Evolutionary conservation across 306 rosid genomes (phyloP).

Genomic region (Oxytropis ochrocephala): DNA sequence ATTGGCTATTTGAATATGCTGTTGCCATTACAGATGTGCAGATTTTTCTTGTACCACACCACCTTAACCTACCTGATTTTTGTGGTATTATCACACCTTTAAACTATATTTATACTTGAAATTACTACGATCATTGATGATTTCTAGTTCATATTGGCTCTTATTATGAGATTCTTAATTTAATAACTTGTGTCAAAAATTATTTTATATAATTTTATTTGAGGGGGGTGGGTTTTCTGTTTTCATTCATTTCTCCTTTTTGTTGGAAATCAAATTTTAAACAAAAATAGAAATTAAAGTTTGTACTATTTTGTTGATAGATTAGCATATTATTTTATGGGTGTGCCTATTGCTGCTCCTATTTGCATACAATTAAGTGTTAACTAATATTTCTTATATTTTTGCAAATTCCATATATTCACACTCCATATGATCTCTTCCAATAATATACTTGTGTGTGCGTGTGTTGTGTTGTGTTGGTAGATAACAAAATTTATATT

Average conservation of each 20-base stretch:
- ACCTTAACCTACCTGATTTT: neutral
- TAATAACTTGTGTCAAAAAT: neutral
- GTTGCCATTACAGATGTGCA: neutral
- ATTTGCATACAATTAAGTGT: conserved; percentile 7
- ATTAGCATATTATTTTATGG: neutral
- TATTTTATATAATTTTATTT: neutral
- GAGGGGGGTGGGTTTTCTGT: neutral
- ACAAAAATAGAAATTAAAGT: neutral
- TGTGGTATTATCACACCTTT: neutral
- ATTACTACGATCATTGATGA: neutral
- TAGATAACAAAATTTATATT: neutral
- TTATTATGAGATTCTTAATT: neutral
- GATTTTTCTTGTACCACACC: neutral
- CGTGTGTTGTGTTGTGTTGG: neutral
- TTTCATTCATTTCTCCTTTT: neutral
- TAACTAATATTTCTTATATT: neutral
- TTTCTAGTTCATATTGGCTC: neutral
- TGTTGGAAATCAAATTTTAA: neutral
- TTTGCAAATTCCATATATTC: neutral
- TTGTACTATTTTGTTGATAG: conserved; percentile 4
- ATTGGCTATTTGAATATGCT: conserved; percentile 5
- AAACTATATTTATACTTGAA: neutral
- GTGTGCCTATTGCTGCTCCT: neutral
- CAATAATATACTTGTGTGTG: neutral
- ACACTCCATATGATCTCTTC: neutral